phyloP scores from a whole-genome alignment of 2,329 filamentous ascomycete species.

The Tolypocladium paradoxum region DNA sequence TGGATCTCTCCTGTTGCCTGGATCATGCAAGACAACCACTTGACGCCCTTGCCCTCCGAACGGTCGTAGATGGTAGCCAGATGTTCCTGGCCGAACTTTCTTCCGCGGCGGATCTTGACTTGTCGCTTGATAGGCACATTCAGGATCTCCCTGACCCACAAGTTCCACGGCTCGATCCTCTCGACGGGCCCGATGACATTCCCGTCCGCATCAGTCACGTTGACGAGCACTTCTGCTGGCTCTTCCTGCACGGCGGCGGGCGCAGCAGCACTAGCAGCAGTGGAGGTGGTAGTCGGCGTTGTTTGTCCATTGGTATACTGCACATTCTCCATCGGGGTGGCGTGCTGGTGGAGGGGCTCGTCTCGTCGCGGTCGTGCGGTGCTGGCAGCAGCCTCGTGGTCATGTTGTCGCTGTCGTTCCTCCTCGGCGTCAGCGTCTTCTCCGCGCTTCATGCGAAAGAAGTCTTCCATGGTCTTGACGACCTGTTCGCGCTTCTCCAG shows the following conservation, averaged over 20 bases:
- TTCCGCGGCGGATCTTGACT: constrained; percentile 29
- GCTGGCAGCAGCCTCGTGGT: background rate
- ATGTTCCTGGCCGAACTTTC: constrained; percentile 28
- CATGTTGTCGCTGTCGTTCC: background rate
- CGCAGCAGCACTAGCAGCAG: background rate
- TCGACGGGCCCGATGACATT: constrained; percentile 25
- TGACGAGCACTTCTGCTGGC: constrained; percentile 14
- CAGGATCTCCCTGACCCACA: constrained; percentile 27
- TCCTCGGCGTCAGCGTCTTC: constrained; percentile 9
- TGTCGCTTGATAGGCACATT: constrained; percentile 25
- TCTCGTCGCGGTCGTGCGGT: background rate
- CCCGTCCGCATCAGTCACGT: constrained; percentile 27
- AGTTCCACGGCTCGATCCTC: constrained; percentile 26
- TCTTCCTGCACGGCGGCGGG: background rate
- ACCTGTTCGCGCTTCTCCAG: constrained; percentile 17
- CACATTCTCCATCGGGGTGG: constrained; percentile 9
- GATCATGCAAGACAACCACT: constrained; percentile 38
- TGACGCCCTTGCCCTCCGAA: constrained; percentile 29
- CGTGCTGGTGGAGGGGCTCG: background rate
- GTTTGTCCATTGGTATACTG: constrained; percentile 3
- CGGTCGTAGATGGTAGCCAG: constrained; percentile 30
- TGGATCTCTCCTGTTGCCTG: constrained; percentile 36
- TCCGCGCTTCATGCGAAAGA: constrained; percentile 20
- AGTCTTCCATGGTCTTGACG: constrained; percentile 19
- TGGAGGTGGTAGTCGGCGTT: constrained; percentile 1